Conservation (phyloP, 1,284 basidiomycete genomes). For the Rhizoctonia solani region DNA sequence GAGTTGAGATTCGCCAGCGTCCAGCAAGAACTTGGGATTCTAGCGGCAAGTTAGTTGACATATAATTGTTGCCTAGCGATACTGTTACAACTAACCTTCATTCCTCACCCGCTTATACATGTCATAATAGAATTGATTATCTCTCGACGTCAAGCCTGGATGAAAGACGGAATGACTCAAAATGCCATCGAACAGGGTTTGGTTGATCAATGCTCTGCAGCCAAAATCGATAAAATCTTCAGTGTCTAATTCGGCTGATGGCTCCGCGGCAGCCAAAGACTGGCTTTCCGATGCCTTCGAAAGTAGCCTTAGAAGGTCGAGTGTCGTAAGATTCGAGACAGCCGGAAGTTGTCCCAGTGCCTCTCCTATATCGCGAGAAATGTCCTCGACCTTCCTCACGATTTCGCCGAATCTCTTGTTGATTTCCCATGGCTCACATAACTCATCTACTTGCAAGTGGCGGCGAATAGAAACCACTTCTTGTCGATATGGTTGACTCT, state of each 20-base stretch:
- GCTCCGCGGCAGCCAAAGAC: not conserved
- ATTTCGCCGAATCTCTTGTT: constrained; percentile 12
- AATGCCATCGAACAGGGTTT: not conserved
- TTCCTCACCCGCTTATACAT: not conserved
- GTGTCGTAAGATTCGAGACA: not conserved
- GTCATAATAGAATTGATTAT: not conserved
- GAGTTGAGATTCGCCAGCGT: constrained; percentile 19
- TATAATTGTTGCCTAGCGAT: not conserved
- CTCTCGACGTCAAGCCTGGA: not conserved
- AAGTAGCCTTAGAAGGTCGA: not conserved
- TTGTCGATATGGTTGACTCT: constrained; percentile 2
- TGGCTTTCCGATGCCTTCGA: not conserved
- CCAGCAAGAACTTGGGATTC: constrained; percentile 20
- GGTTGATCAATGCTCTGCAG: constrained; percentile 7
- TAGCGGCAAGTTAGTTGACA: not conserved
- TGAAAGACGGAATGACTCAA: not conserved
- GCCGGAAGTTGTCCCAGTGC: not conserved
- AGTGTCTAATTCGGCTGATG: not conserved
- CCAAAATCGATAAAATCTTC: constrained; percentile 26
- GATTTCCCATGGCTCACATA: constrained; percentile 8
- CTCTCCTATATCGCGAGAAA: constrained; percentile 15
- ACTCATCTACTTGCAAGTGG: constrained; percentile 30
- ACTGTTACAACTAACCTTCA: not conserved
- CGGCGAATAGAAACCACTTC: constrained; percentile 15
- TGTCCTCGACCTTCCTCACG: constrained; percentile 8